Percentiles rank a stretch among this genome's conserved stretches.
phyloP scores from a whole-genome alignment of 208 protist species.

The Leishmania braziliensis region DNA sequence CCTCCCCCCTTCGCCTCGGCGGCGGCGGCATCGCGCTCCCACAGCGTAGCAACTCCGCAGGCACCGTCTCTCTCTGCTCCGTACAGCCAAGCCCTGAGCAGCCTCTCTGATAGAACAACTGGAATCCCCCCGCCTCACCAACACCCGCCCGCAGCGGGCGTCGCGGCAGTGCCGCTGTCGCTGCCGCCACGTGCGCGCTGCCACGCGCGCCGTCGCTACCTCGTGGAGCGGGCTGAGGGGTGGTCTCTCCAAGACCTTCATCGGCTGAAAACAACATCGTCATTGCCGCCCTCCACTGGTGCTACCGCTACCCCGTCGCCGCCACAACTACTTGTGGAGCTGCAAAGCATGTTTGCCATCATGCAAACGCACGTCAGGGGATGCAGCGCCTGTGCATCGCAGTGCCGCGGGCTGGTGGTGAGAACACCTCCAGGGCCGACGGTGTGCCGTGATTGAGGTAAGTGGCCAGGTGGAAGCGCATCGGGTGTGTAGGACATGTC shows the following conservation, averaged over 20 bases:
- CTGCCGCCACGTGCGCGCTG: neutral
- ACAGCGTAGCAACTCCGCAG: neutral
- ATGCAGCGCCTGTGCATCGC: conserved; percentile 16
- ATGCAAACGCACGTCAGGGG: conserved; percentile 15
- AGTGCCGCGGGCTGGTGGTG: neutral
- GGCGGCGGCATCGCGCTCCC: neutral
- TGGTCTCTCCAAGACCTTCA: conserved; percentile 28
- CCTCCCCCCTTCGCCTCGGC: neutral
- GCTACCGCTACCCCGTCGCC: neutral
- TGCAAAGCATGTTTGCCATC: conserved; percentile 6
- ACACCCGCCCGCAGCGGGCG: neutral
- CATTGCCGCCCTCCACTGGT: neutral
- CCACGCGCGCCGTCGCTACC: conserved; percentile 15
- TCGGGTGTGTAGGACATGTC: neutral
- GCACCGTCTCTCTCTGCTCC: neutral
- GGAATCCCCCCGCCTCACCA: neutral
- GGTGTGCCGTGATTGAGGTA: neutral
- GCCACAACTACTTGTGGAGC: conserved; percentile 19
- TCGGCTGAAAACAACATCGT: conserved; percentile 7
- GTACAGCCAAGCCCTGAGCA: neutral
- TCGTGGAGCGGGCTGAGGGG: conserved; percentile 26
- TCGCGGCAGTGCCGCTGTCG: neutral
- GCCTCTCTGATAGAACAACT: neutral
- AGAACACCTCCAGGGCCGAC: neutral
- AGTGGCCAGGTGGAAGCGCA: neutral